These are phyloP conservation scores for Geotrichum restrictum DNA, from an alignment of 1,139 yeast species.

Conservation along the genomic window DNA sequence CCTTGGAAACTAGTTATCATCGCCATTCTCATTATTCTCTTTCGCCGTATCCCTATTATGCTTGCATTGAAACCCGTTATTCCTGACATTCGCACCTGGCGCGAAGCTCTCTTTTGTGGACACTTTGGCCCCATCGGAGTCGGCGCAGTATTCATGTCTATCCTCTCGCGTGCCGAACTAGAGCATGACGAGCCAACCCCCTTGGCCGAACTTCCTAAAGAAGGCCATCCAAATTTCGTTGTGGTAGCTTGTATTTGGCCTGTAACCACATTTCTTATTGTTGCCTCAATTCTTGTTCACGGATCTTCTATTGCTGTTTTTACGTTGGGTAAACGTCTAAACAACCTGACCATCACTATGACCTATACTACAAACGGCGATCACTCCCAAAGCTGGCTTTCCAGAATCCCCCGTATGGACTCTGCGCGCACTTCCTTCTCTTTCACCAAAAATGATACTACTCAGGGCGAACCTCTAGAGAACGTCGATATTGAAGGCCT, in stretches of 20 bases:
- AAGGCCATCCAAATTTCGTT: constrained; percentile 58
- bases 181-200: constrained; percentile 64
- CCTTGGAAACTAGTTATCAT: constrained; percentile 82
- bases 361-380: constrained; percentile 46
- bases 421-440: constrained; percentile 71
- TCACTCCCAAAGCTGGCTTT: constrained; percentile 75
- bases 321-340: constrained; percentile 80
- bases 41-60: constrained; percentile 87
- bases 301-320: constrained; percentile 96
- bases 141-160: constrained; percentile 89
- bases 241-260: constrained; percentile 85
- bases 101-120: constrained; percentile 93
- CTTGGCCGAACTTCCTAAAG: constrained; percentile 50
- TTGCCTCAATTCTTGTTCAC: constrained; percentile 86
- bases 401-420: constrained; percentile 77
- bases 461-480: background rate
- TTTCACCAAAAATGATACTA: constrained; percentile 72
- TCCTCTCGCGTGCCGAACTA: constrained; percentile 74
- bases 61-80: constrained; percentile 70
- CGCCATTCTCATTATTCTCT: constrained; percentile 76
- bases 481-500: background rate
- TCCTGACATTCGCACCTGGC: constrained; percentile 92
- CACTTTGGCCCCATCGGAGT: constrained; percentile 99
- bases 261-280: constrained; percentile 73
- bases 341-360: constrained; percentile 79